These are phyloP conservation scores for Hagleromyces aurorensis DNA, from an alignment of 805 yeast genomes.

Conservation along the genomic window DNA sequence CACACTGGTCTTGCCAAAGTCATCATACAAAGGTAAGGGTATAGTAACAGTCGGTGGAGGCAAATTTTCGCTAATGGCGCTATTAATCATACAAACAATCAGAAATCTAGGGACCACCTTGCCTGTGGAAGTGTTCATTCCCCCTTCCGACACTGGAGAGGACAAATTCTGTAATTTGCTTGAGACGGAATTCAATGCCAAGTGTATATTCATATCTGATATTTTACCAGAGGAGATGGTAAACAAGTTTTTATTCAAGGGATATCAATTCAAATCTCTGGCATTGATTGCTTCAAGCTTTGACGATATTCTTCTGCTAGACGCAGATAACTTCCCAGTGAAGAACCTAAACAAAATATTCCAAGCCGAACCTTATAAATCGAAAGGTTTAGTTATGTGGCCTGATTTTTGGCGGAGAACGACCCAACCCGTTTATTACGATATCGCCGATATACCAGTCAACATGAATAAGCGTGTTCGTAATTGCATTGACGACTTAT, in stretches of 20 bases:
- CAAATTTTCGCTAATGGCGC: constrained; percentile 61
- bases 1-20: constrained; percentile 14
- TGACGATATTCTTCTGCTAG: constrained; percentile 64
- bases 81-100: constrained; percentile 59
- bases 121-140: constrained; percentile 74
- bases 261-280: constrained; percentile 63
- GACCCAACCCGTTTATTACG: constrained; percentile 66
- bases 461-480: constrained; percentile 36
- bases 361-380: constrained; percentile 47
- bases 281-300: constrained; percentile 69
- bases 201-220: constrained; percentile 58
- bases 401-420: constrained; percentile 89
- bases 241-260: constrained; percentile 37
- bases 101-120: constrained; percentile 44
- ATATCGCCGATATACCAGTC: constrained; percentile 54
- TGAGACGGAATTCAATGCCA: constrained; percentile 46
- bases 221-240: constrained; percentile 43
- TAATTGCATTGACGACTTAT: constrained; percentile 30
- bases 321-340: constrained; percentile 71
- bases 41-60: constrained; percentile 75
- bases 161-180: constrained; percentile 50
- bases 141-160: constrained; percentile 52
- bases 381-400: constrained; percentile 55
- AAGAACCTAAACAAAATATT: constrained; percentile 56
- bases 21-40: constrained; percentile 34